Base-by-base conservation (phyloP, 2,329 filamentous ascomycete genomes). In the Sclerotinia trifoliorum region DNA sequence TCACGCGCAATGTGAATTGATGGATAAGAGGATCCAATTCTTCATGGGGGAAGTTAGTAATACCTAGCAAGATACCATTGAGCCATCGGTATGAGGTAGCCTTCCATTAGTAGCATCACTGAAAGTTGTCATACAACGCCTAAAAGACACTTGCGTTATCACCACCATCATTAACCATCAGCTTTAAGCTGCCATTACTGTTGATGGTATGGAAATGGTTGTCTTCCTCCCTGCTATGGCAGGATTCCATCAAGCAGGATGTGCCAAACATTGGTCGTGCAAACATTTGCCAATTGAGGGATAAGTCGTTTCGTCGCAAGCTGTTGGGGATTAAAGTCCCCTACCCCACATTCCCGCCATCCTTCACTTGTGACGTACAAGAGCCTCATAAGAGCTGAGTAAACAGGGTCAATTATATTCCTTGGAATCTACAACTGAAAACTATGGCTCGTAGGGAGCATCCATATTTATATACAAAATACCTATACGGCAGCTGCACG, bases 21-120 rank as follows among this genome's bases (percentile, higher is more conserved):
- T 55, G 10, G 11, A 39, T 46, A 21, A 60, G 67, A 15, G 69
- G 65, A 63, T 69, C 69, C 21, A 70, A 60, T 39, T 69, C 54
- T n/a, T 69, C 58, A 21, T 65, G 48, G 3, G 69, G 32, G n/a
- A 70, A 70, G 19, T 56, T 69, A 56, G 69, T 68, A 19, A 65
- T 61, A 10, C 68, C 68, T 39, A 70, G 6, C 65, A 68, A 24
- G 60, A 67, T 46, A 65, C 66, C 69, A 70, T 68, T 39, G 68
- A 69, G n/a, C 68, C 69, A 19, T 44, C 68, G 29, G 67, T 67
- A 29, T 70, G 68, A 61, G 69, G 69, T 13, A 69, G 64, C 65
- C 67, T 70, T 44, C 67, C 69, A 26, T 70, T 69, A 7, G 67
- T 68, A 29, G 69, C 65, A 46, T 69, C 69, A 11, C 69, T 65